phyloP scores from a whole-genome alignment of 1,139 yeast genomes.

The Saccharomyces pastorianus region DNA sequence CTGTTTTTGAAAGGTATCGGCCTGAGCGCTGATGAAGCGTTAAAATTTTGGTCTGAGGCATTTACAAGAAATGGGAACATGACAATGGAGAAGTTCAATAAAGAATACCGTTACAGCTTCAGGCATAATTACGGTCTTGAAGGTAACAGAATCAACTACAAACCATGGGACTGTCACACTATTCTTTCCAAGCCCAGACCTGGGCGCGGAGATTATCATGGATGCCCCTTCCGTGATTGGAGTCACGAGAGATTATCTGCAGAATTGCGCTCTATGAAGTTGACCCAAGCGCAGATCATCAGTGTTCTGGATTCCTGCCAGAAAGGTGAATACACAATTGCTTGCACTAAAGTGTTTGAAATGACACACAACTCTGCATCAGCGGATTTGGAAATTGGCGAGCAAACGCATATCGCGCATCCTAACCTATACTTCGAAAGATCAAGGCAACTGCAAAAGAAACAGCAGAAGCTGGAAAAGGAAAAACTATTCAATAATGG shows the following conservation, averaged over 20 bases:
- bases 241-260: slow-evolving; percentile 49
- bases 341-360: slow-evolving; percentile 87
- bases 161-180: slow-evolving; percentile 77
- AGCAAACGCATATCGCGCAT: slow-evolving; percentile 56
- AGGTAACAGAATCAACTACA: slow-evolving; percentile 79
- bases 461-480: slow-evolving; percentile 21
- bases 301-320: slow-evolving; percentile 59
- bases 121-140: slow-evolving; percentile 87
- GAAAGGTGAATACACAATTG: slow-evolving; percentile 66
- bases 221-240: slow-evolving; percentile 86
- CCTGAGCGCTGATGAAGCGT: slow-evolving; percentile 74
- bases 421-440: slow-evolving; percentile 86
- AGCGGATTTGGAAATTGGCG: slow-evolving; percentile 41
- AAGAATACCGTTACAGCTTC: slow-evolving; percentile 80
- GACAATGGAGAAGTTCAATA: slow-evolving; percentile 68
- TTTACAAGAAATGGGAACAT: slow-evolving; percentile 48
- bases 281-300: slow-evolving; percentile 53
- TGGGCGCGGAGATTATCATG: slow-evolving; percentile 66
- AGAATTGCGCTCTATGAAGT: slow-evolving; percentile 58
- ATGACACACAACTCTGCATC: slow-evolving; percentile 35
- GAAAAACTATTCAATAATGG: background rate
- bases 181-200: slow-evolving; percentile 71
- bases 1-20: slow-evolving; percentile 87
- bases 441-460: slow-evolving; percentile 35
- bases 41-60: slow-evolving; percentile 73